These are phyloP conservation scores for Krasilnikovozyma curviuscula DNA, from an alignment of 768 basidiomycete genomes.

Conservation along the genomic window DNA sequence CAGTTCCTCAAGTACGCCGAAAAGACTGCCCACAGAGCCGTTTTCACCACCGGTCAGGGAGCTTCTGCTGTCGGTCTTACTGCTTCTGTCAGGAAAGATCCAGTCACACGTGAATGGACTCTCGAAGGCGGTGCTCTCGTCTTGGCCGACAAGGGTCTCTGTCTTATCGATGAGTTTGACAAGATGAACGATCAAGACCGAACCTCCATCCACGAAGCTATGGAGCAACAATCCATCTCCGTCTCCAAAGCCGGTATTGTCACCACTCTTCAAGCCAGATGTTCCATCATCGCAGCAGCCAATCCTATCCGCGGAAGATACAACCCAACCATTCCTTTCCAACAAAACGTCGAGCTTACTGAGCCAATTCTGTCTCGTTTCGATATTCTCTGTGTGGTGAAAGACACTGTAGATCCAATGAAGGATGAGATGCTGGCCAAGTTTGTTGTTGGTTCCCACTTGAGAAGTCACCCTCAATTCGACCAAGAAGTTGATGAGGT, in stretches of 20 bases:
- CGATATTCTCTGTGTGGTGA: conserved; percentile 93
- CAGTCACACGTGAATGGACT: conserved; percentile 93
- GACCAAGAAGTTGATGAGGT: conserved; percentile 73
- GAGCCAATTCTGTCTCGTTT: conserved; percentile 97
- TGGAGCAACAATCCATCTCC: conserved; percentile 99
- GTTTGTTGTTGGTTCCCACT: conserved; percentile 94
- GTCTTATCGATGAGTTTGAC: conserved; percentile 97
- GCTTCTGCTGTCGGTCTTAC: conserved; percentile 97
- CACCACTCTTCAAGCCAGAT: conserved; percentile 91
- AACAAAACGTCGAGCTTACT: conserved; percentile 94
- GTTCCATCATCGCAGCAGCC: conserved; percentile 92
- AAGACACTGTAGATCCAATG: conserved; percentile 90
- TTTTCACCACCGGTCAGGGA: conserved; percentile 95
- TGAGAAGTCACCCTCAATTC: conserved; percentile 86
- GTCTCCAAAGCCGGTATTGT: conserved; percentile 98
- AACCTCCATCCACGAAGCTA: conserved; percentile 97
- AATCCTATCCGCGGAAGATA: conserved; percentile 94
- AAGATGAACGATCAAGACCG: conserved; percentile 77
- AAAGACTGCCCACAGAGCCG: conserved; percentile 92
- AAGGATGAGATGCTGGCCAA: conserved; percentile 88
- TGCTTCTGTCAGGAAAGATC: conserved; percentile 95
- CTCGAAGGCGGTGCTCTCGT: conserved; percentile 94
- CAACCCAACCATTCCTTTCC: conserved; percentile 94
- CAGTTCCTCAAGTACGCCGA: conserved; percentile 98
- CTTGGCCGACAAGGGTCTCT: conserved; percentile 94